A percentile compares a stretch with the other conserved stretches of the same genome.
phyloP scores from a whole-genome alignment of 148 eudicot genomes.

The Pharnaceum exiguum region DNA sequence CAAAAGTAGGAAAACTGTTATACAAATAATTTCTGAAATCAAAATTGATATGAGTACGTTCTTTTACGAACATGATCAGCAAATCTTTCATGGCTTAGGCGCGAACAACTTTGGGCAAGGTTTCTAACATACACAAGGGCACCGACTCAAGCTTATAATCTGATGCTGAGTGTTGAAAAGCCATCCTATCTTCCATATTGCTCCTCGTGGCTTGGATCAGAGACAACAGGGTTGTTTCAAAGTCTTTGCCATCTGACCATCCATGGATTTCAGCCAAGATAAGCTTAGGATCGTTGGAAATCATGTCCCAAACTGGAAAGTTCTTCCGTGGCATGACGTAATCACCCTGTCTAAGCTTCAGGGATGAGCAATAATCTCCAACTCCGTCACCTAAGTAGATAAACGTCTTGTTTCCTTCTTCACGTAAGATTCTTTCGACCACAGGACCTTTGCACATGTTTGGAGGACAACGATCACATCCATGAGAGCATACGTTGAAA shows the following conservation, averaged over 20 bases:
- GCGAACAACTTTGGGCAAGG: no score
- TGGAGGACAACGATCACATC: constrained; percentile 89
- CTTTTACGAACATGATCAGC: no score
- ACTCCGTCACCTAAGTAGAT: constrained; percentile 40
- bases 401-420: constrained; percentile 22
- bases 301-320: constrained; percentile 31
- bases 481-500: constrained; percentile 50
- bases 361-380: constrained; percentile 34
- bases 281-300: constrained; percentile 17
- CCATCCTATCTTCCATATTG: no score
- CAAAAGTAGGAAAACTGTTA: no score
- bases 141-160: no score
- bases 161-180: no score
- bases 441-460: constrained; percentile 81
- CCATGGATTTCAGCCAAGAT: constrained; percentile 27
- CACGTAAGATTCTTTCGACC: constrained; percentile 20
- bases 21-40: no score
- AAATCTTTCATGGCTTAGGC: no score
- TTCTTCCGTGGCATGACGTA: constrained; percentile 33
- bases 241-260: constrained; percentile 31
- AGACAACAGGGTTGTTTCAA: constrained; percentile 16
- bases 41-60: no score
- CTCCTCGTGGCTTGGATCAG: constrained; percentile 7
- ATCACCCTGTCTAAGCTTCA: constrained; percentile 24
- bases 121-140: no score